Evolutionary conservation across 129 eudicot genomes (phyloP).

Genomic region (Tagetes erecta): DNA sequence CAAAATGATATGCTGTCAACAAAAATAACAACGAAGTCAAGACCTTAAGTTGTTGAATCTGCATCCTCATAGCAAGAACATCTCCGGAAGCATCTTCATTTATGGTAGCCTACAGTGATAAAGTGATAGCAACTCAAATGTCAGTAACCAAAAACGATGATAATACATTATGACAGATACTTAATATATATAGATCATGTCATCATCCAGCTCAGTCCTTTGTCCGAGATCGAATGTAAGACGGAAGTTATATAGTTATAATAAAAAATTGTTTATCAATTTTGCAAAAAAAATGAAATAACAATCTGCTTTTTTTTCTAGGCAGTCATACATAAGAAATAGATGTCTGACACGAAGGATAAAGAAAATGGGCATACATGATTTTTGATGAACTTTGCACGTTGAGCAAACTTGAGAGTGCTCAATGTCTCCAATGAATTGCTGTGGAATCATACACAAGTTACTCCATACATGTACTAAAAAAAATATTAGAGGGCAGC

Average conservation of each 20-base stretch:
- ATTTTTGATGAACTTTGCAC: constrained; percentile 96
- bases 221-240: not conserved
- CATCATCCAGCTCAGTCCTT: not conserved
- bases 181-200: not conserved
- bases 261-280: not conserved
- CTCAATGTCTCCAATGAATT: constrained; percentile 92
- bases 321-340: not conserved
- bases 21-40: constrained; percentile 5
- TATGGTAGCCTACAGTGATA: constrained; percentile 67
- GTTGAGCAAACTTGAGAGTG: constrained; percentile 98
- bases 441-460: constrained; percentile 52
- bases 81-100: constrained; percentile 99
- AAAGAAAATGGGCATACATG: constrained; percentile 58
- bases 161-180: constrained; percentile 1
- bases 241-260: not conserved
- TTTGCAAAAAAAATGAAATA: not conserved
- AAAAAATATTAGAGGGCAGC: constrained; percentile 2
- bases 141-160: constrained; percentile 20
- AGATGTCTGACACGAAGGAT: not conserved
- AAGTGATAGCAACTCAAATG: not conserved
- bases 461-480: constrained; percentile 17
- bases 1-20: constrained; percentile 5
- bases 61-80: constrained; percentile 93
- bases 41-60: constrained; percentile 96
- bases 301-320: not conserved